Percentiles rank a stretch among this genome's conserved stretches.
phyloP scores from a whole-genome alignment of 148 eudicot genomes.

The Rhododendron molle region DNA sequence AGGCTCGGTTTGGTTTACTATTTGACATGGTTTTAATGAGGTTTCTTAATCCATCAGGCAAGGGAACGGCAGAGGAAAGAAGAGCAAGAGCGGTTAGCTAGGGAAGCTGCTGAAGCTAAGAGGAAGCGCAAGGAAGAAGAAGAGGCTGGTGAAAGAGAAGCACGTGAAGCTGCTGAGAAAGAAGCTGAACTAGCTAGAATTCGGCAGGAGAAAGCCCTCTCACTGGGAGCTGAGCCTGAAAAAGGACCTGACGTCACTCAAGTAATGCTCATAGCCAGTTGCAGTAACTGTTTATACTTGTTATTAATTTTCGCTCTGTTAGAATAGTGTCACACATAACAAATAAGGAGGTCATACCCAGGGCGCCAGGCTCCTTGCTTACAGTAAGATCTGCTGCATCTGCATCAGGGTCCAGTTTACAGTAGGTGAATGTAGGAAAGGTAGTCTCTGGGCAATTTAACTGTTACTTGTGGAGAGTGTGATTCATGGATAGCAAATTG shows the following conservation, averaged over 20 bases:
- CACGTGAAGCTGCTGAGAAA: slow-evolving; percentile 83
- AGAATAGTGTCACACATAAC: not conserved
- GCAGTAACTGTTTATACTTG: not conserved
- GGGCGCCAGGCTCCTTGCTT: not conserved
- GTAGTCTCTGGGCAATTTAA: not conserved
- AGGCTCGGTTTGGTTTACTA: too few relatives aligned
- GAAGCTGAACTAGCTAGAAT: slow-evolving; percentile 82
- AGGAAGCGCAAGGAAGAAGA: slow-evolving; percentile 80
- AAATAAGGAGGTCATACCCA: not conserved
- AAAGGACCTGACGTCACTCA: slow-evolving; percentile 94
- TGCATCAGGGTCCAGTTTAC: not conserved
- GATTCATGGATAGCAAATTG: not conserved
- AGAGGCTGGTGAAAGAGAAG: slow-evolving; percentile 89
- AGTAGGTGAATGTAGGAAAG: not conserved
- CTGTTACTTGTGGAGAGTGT: not conserved
- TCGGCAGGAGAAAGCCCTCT: slow-evolving; percentile 68
- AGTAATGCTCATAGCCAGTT: slow-evolving; percentile 34
- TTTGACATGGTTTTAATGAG: not conserved
- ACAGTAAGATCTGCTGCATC: not conserved
- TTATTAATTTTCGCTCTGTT: not conserved
- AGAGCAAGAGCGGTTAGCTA: slow-evolving; percentile 77
- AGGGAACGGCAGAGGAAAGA: slow-evolving; percentile 90
- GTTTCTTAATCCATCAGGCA: slow-evolving; percentile 46
- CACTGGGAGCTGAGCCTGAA: slow-evolving; percentile 88
- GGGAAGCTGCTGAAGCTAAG: slow-evolving; percentile 96